Conservation (phyloP, 148 eudicot genomes). For the Rhododendron molle region DNA sequence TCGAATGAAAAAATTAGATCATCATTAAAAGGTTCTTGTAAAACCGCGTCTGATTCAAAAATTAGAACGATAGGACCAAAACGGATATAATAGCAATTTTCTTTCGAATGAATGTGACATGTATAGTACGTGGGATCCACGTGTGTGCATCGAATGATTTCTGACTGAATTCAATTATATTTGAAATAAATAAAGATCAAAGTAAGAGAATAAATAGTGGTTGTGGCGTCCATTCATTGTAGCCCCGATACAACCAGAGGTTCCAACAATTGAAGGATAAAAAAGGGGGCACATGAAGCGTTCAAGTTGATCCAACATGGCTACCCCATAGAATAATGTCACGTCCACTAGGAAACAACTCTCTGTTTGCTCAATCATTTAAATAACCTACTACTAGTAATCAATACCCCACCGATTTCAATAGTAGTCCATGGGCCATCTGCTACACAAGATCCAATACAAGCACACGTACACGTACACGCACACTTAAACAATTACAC, state of each 20-base stretch:
- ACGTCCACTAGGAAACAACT: conserved; percentile 6
- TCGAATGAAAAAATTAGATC: background rate
- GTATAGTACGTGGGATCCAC: too few relatives aligned
- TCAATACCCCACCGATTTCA: background rate
- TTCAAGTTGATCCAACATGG: conserved; percentile 3
- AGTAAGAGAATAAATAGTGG: background rate
- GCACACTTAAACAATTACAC: too few relatives aligned
- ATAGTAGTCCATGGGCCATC: background rate
- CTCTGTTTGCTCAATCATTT: background rate
- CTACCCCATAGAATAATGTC: conserved; percentile 9
- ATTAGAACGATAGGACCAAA: background rate
- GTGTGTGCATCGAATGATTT: too few relatives aligned
- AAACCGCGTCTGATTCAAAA: too few relatives aligned
- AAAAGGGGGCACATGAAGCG: background rate
- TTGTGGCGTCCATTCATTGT: background rate
- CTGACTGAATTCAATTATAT: too few relatives aligned
- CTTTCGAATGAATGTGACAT: too few relatives aligned
- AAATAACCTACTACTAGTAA: too few relatives aligned
- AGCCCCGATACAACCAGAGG: background rate
- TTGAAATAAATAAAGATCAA: too few relatives aligned
- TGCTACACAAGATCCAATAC: background rate
- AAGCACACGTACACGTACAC: background rate
- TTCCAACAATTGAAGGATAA: too few relatives aligned
- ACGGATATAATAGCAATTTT: too few relatives aligned
- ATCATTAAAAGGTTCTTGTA: background rate